Conservation (phyloP, 2,329 filamentous ascomycete species). For the Ceratocystis albifundus region DNA sequence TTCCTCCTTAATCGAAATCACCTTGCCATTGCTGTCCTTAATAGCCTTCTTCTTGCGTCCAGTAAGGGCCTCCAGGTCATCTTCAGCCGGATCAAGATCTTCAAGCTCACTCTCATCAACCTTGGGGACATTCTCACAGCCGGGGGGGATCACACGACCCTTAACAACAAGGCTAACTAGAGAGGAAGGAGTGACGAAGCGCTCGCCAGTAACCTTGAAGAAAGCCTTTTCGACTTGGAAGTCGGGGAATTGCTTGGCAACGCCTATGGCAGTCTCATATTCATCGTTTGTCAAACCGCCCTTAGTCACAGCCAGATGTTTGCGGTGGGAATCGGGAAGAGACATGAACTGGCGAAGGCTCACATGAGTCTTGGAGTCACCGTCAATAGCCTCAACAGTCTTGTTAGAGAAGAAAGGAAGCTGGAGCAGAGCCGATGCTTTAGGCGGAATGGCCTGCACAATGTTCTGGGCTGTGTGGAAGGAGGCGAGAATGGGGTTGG, state of each 20-base stretch:
- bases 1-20: slow-evolving; percentile 46
- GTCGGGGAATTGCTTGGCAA: slow-evolving; percentile 74
- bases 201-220: slow-evolving; percentile 96
- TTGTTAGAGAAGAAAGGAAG: slow-evolving; percentile 71
- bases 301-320: slow-evolving; percentile 56
- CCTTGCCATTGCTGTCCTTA: slow-evolving; percentile 50
- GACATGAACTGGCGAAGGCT: slow-evolving; percentile 83
- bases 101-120: slow-evolving; percentile 71
- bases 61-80: slow-evolving; percentile 74
- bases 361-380: slow-evolving; percentile 61
- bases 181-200: slow-evolving; percentile 80
- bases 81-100: slow-evolving; percentile 85
- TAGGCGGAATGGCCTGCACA: slow-evolving; percentile 78
- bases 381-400: slow-evolving; percentile 56
- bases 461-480: slow-evolving; percentile 76
- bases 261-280: slow-evolving; percentile 61
- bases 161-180: slow-evolving; percentile 93
- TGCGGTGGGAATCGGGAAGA: slow-evolving; percentile 62
- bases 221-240: slow-evolving; percentile 84
- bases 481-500: slow-evolving; percentile 67
- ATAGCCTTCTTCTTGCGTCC: slow-evolving; percentile 60
- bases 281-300: slow-evolving; percentile 61
- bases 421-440: slow-evolving; percentile 77
- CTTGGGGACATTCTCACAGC: slow-evolving; percentile 59
- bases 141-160: slow-evolving; percentile 83